Percentiles rank a stretch among this genome's conserved stretches.
Evolutionary conservation across 305 asterid species (phyloP).

Genomic region (Plantago coronopus): DNA sequence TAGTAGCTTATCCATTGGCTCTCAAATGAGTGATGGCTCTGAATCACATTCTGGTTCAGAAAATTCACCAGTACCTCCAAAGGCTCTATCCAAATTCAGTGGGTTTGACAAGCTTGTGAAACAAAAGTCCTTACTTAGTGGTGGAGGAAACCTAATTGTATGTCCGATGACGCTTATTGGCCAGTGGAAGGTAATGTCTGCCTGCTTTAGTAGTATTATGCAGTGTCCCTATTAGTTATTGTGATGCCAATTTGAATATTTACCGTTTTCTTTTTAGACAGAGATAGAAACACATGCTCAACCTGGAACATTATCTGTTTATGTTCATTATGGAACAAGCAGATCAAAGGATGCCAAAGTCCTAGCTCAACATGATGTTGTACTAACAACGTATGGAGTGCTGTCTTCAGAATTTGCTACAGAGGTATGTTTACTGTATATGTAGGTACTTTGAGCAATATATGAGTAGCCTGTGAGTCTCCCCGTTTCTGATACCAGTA

Average conservation of each 20-base stretch:
- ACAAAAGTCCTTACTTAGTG: constrained; percentile 41
- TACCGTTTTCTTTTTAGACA: constrained; percentile 42
- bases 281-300: constrained; percentile 88
- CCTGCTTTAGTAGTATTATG: constrained; percentile 15
- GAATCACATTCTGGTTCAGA: constrained; percentile 41
- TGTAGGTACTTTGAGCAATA: constrained; percentile 5
- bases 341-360: constrained; percentile 78
- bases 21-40: constrained; percentile 35
- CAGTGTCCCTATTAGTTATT: constrained; percentile 11
- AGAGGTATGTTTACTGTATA: constrained; percentile 51
- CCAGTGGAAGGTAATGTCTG: constrained; percentile 88
- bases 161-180: constrained; percentile 96
- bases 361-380: constrained; percentile 78
- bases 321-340: constrained; percentile 91
- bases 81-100: constrained; percentile 45
- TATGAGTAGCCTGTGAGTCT: constrained; percentile 22
- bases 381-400: constrained; percentile 92
- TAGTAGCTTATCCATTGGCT: constrained; percentile 42
- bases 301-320: constrained; percentile 68
- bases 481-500: constrained; percentile 12
- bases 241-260: constrained; percentile 27
- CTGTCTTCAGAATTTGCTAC: constrained; percentile 81
- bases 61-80: constrained; percentile 47
- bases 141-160: constrained; percentile 88
- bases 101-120: constrained; percentile 68